A percentile compares a stretch with the other conserved stretches of the same genome.
These are phyloP conservation scores for Tagetes erecta DNA, from an alignment of 129 eudicot genomes.

Conservation along the genomic window DNA sequence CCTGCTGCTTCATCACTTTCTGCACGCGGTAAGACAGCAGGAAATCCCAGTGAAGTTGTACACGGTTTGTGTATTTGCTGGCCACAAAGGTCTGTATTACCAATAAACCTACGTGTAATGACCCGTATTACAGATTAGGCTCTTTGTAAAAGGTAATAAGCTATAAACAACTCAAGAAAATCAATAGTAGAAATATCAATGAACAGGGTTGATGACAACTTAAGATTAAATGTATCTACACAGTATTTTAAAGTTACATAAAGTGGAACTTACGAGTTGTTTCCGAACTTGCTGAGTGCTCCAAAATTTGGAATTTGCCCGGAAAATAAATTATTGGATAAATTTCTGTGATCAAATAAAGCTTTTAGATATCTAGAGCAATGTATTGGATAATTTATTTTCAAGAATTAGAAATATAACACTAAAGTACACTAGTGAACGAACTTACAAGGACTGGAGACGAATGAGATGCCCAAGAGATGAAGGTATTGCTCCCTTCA, in stretches of 20 bases:
- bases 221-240: not conserved
- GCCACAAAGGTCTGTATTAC: conserved; percentile 93
- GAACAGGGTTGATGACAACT: conserved; percentile 5
- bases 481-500: conserved; percentile 88
- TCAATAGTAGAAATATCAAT: not conserved
- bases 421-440: not conserved
- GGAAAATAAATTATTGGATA: conserved; percentile 80
- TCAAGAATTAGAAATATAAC: not conserved
- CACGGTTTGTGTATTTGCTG: conserved; percentile 87
- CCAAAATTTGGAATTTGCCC: conserved; percentile 95
- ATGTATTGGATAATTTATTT: not conserved
- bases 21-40: conserved; percentile 93
- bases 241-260: not conserved
- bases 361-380: not conserved
- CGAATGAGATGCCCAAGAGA: conserved; percentile 80
- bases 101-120: conserved; percentile 65
- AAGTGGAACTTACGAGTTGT: conserved; percentile 62
- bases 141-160: not conserved
- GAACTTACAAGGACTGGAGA: conserved; percentile 72
- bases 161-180: not conserved
- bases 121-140: conserved; percentile 33
- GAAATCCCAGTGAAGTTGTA: conserved; percentile 86
- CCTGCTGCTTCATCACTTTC: conserved; percentile 85
- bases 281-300: conserved; percentile 69
- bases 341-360: conserved; percentile 49